phyloP scores from a whole-genome alignment of 805 yeast genomes.

The Kodamaea laetipori region DNA sequence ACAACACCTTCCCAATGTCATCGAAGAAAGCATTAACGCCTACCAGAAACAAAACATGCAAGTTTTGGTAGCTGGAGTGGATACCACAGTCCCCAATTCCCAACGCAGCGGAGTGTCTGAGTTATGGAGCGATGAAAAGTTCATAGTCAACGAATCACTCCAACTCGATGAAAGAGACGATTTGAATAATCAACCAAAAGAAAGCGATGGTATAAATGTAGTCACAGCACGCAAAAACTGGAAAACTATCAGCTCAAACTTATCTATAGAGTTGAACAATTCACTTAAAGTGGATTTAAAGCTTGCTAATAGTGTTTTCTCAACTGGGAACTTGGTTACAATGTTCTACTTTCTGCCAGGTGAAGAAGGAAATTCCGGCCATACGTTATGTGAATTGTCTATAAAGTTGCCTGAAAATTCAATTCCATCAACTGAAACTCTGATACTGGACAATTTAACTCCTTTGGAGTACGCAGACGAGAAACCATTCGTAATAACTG shows the following conservation, averaged over 20 bases:
- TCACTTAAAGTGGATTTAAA: constrained; percentile 21
- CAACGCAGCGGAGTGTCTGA: constrained; percentile 38
- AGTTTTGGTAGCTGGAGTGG: constrained; percentile 44
- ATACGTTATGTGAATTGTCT: constrained; percentile 30
- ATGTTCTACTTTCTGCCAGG: constrained; percentile 28
- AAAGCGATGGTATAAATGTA: constrained; percentile 38
- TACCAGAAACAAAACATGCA: constrained; percentile 31
- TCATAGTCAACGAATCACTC: constrained; percentile 22
- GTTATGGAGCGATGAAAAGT: constrained; percentile 37
- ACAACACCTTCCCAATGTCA: constrained; percentile 29
- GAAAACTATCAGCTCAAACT: constrained; percentile 32
- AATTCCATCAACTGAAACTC: not conserved
- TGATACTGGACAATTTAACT: constrained; percentile 35
- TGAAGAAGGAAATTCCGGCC: constrained; percentile 25
- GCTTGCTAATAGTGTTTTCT: constrained; percentile 44
- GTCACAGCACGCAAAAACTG: constrained; percentile 42
- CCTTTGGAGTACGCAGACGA: constrained; percentile 22
- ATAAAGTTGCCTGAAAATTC: constrained; percentile 16
- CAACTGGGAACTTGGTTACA: constrained; percentile 37
- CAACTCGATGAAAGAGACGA: constrained; percentile 29
- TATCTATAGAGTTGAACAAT: constrained; percentile 21
- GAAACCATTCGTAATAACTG: constrained; percentile 45
- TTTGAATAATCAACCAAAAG: constrained; percentile 23
- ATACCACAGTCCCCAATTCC: constrained; percentile 36
- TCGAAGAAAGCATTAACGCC: constrained; percentile 31